Conservation (phyloP, 2,329 filamentous ascomycete species). For the Thermomyces lanuginosus region DNA sequence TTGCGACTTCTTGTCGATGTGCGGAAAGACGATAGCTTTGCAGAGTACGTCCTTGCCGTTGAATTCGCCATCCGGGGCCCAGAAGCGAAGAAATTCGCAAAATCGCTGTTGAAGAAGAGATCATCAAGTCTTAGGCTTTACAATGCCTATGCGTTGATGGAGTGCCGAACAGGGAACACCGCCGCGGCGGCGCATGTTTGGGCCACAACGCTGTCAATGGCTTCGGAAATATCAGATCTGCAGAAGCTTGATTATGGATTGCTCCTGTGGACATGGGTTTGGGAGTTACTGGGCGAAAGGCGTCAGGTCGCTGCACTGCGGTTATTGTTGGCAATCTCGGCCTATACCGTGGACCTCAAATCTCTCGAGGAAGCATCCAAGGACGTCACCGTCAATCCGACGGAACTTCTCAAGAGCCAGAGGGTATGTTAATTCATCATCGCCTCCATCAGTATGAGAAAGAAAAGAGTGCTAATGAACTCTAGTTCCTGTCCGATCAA, state of each 20-base stretch:
- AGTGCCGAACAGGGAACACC: conserved; percentile 41
- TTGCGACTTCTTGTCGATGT: conserved; percentile 42
- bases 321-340: conserved; percentile 25
- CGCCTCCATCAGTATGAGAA: neutral
- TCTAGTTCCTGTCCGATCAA: conserved; percentile 37
- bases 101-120: conserved; percentile 52
- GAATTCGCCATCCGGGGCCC: conserved; percentile 40
- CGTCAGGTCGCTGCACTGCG: conserved; percentile 22
- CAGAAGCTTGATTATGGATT: conserved; percentile 25
- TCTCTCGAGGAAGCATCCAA: conserved; percentile 9
- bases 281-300: conserved; percentile 43
- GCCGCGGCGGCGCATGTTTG: conserved; percentile 50
- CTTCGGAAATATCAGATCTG: conserved; percentile 20
- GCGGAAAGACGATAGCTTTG: conserved; percentile 37
- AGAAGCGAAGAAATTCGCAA: conserved; percentile 53
- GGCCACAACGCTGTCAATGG: conserved; percentile 47
- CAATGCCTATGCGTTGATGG: conserved; percentile 61
- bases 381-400: conserved; percentile 12
- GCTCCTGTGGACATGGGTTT: conserved; percentile 49
- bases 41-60: conserved; percentile 55
- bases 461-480: conserved; percentile 31
- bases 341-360: conserved; percentile 19
- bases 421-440: conserved; percentile 26
- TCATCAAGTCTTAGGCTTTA: conserved; percentile 53
- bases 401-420: conserved; percentile 22